Percentiles rank a stretch among this genome's conserved stretches.
phyloP scores from a whole-genome alignment of 768 basidiomycete genomes.

The Mycena epipterygia region DNA sequence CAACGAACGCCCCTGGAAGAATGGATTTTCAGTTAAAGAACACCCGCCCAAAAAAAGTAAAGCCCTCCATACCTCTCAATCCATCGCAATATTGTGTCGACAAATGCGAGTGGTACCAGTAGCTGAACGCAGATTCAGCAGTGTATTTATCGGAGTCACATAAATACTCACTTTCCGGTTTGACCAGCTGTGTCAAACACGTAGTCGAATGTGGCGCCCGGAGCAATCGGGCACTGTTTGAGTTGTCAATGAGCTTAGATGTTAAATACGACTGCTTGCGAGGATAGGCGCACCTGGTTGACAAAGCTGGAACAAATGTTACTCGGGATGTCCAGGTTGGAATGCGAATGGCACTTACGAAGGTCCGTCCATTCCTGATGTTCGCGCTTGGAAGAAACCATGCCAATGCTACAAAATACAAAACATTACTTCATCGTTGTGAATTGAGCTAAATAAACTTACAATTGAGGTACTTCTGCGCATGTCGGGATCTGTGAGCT shows the following conservation, averaged over 20 bases:
- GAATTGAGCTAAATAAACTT: background rate
- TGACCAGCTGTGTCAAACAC: conserved; percentile 51
- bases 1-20: conserved; percentile 26
- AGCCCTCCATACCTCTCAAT: conserved; percentile 42
- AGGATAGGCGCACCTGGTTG: conserved; percentile 7
- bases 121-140: conserved; percentile 47
- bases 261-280: background rate
- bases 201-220: conserved; percentile 56
- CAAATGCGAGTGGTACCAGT: conserved; percentile 61
- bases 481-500: conserved; percentile 45
- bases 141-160: conserved; percentile 30
- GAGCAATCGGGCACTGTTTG: conserved; percentile 57
- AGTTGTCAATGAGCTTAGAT: background rate
- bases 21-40: conserved; percentile 1
- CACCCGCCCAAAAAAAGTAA: too few relatives aligned
- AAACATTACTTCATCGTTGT: too few relatives aligned
- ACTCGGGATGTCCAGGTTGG: too few relatives aligned
- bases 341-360: conserved; percentile 38
- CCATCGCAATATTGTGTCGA: conserved; percentile 67
- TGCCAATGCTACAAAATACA: conserved; percentile 51
- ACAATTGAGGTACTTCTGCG: conserved; percentile 49
- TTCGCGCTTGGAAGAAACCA: conserved; percentile 51
- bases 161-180: conserved; percentile 44
- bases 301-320: background rate
- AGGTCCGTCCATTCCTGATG: conserved; percentile 54